Evolutionary conservation across 805 yeast genomes (phyloP).

Genomic region (Kuraishia molischiana): DNA sequence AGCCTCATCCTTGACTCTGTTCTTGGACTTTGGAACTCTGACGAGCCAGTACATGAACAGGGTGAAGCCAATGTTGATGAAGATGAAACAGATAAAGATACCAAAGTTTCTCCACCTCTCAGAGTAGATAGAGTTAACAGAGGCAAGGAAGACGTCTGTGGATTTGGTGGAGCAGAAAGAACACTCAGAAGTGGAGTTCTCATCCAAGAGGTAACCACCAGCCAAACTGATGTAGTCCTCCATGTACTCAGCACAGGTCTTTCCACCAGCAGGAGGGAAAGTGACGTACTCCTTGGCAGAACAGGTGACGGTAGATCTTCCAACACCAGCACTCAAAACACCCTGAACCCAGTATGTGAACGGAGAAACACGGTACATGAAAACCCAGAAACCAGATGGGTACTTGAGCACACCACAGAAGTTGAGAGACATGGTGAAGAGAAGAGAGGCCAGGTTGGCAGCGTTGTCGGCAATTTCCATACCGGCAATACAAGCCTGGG

Average conservation of each 20-base stretch:
- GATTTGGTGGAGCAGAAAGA: conserved; percentile 44
- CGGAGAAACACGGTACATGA: conserved; percentile 70
- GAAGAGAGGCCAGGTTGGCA: conserved; percentile 45
- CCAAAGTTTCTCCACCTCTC: conserved; percentile 49
- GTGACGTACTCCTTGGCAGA: conserved; percentile 33
- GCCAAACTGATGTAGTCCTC: conserved; percentile 20
- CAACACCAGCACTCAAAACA: conserved; percentile 45
- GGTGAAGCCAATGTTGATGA: conserved; percentile 26
- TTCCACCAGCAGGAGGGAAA: conserved; percentile 42
- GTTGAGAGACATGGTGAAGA: conserved; percentile 52
- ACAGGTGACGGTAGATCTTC: conserved; percentile 38
- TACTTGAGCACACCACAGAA: conserved; percentile 74
- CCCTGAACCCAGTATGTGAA: conserved; percentile 56
- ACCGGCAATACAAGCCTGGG: conserved; percentile 50
- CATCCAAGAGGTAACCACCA: conserved; percentile 39
- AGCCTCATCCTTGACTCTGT: conserved; percentile 7
- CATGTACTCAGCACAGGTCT: conserved; percentile 51
- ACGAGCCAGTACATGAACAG: conserved; percentile 22
- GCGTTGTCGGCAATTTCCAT: conserved; percentile 52
- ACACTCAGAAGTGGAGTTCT: conserved; percentile 42
- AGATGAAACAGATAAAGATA: conserved; percentile 36
- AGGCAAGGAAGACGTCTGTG: conserved; percentile 51
- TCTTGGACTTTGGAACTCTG: conserved; percentile 6
- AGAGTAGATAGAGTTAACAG: conserved; percentile 28
- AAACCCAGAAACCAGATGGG: conserved; percentile 63